Conservation (phyloP, 805 yeast species). For the Ogataea degrootiae region DNA sequence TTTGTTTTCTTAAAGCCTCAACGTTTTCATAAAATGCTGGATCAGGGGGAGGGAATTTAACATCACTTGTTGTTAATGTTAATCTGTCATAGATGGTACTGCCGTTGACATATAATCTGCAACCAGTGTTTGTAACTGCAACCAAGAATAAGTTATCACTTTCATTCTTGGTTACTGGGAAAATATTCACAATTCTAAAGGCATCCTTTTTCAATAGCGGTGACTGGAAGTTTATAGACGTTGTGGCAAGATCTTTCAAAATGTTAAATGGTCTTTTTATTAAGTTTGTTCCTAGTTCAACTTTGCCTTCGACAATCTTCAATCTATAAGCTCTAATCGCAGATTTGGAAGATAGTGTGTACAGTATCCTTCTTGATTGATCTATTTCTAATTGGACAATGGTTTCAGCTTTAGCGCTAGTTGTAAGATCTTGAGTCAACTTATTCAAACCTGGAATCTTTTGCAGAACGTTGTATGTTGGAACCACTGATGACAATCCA, state of each 20-base stretch:
- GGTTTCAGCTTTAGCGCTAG: conserved; percentile 42
- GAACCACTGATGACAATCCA: conserved; percentile 49
- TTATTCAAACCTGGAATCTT: conserved; percentile 27
- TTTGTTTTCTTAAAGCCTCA: conserved; percentile 33
- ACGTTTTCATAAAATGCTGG: conserved; percentile 25
- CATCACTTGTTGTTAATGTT: conserved; percentile 33
- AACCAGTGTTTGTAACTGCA: conserved; percentile 81
- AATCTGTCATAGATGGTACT: conserved; percentile 32
- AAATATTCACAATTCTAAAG: conserved; percentile 58
- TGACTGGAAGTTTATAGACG: conserved; percentile 27
- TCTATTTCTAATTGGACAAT: conserved; percentile 68
- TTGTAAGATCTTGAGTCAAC: conserved; percentile 17
- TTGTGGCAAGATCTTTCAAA: conserved; percentile 42
- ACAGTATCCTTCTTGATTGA: conserved; percentile 68
- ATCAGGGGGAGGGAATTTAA: conserved; percentile 43
- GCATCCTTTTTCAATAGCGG: conserved; percentile 50
- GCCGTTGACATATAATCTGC: conserved; percentile 64
- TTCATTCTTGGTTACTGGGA: conserved; percentile 57
- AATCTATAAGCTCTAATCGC: conserved; percentile 75
- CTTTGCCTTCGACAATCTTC: conserved; percentile 35
- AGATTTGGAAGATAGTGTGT: conserved; percentile 78
- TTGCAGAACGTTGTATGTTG: conserved; percentile 27
- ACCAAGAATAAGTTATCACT: conserved; percentile 67
- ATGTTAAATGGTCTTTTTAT: conserved; percentile 42
- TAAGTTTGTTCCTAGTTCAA: conserved; percentile 24